phyloP scores from a whole-genome alignment of 371 early-diverging fungal genomes.

The Blakeslea trispora region DNA sequence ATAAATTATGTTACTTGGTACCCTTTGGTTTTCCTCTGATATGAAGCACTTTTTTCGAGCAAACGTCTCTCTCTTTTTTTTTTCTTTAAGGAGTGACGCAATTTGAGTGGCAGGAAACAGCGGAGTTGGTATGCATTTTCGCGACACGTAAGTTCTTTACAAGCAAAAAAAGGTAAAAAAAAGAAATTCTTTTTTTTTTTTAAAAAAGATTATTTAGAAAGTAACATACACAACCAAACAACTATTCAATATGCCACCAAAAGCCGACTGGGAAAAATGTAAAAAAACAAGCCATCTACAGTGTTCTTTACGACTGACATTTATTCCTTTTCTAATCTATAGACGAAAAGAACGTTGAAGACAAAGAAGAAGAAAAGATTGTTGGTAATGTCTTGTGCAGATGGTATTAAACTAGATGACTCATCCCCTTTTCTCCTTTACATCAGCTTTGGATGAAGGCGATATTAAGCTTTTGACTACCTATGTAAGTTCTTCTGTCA shows the following conservation, averaged over 20 bases:
- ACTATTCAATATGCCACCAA: slow-evolving; percentile 23
- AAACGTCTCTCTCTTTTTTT: too few species aligned
- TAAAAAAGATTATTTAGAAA: too few species aligned
- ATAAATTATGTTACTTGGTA: too few species aligned
- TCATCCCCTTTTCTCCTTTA: slow-evolving; percentile 4
- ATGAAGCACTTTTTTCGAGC: too few species aligned
- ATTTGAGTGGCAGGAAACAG: too few species aligned
- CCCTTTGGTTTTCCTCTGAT: too few species aligned
- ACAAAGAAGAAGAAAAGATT: slow-evolving; percentile 85
- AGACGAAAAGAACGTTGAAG: slow-evolving; percentile 84
- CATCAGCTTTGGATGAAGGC: slow-evolving; percentile 88
- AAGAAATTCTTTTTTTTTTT: too few species aligned
- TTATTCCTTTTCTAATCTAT: slow-evolving; percentile 13
- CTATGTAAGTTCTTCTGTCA: slow-evolving; percentile 63
- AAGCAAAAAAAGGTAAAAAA: too few species aligned
- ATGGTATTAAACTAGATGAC: neutral
- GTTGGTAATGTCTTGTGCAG: slow-evolving; percentile 63
- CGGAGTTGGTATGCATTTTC: too few species aligned
- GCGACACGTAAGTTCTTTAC: too few species aligned
- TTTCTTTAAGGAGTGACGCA: too few species aligned
- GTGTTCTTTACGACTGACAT: neutral
- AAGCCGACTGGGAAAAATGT: slow-evolving; percentile 96
- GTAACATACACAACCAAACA: neutral
- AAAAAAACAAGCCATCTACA: slow-evolving; percentile 18
- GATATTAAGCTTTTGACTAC: slow-evolving; percentile 96